A percentile compares a stretch with the other conserved stretches of the same genome.
These are phyloP conservation scores for Boeremia lycopersici DNA, from an alignment of 2,329 filamentous ascomycete genomes.

Conservation along the genomic window DNA sequence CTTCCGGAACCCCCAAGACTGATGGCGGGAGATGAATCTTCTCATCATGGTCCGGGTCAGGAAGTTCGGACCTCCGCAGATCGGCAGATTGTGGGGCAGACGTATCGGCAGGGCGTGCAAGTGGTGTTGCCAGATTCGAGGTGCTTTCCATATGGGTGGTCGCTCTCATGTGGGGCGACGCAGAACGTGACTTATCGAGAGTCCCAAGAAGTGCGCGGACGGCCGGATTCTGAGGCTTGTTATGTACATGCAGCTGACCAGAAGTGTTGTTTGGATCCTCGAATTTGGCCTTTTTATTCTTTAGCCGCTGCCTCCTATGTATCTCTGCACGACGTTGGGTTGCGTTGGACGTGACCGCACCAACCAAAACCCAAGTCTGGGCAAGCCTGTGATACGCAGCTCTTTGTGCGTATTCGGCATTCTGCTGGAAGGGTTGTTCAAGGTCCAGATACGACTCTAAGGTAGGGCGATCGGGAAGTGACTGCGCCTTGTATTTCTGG, in stretches of 20 bases:
- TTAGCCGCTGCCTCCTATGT: conserved; percentile 37
- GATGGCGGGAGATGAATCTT: conserved; percentile 45
- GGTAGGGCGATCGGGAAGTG: conserved; percentile 47
- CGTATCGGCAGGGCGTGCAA: conserved; percentile 53
- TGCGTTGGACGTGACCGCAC: conserved; percentile 57
- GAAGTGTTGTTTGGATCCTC: conserved; percentile 6
- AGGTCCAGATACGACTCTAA: conserved; percentile 45
- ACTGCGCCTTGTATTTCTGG: conserved; percentile 52
- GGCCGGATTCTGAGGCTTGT: conserved; percentile 39
- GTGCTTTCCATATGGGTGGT: conserved; percentile 53
- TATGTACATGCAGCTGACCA: conserved; percentile 29
- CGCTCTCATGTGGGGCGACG: conserved; percentile 25
- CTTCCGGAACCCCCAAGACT: conserved; percentile 17
- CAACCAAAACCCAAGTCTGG: conserved; percentile 65
- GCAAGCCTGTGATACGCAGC: conserved; percentile 59
- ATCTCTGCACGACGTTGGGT: conserved; percentile 48
- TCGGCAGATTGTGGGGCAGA: conserved; percentile 6
- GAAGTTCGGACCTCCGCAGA: conserved; percentile 27
- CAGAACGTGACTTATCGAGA: conserved; percentile 37
- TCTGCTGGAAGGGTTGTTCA: conserved; percentile 56
- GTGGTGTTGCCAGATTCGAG: conserved; percentile 62
- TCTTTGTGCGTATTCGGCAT: conserved; percentile 59
- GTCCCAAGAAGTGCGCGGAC: conserved; percentile 41
- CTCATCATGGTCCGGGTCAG: conserved; percentile 47
- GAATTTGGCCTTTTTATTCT: conserved; percentile 24